phyloP scores from a whole-genome alignment of 1,284 basidiomycete species.

The Meripilus lineatus region DNA sequence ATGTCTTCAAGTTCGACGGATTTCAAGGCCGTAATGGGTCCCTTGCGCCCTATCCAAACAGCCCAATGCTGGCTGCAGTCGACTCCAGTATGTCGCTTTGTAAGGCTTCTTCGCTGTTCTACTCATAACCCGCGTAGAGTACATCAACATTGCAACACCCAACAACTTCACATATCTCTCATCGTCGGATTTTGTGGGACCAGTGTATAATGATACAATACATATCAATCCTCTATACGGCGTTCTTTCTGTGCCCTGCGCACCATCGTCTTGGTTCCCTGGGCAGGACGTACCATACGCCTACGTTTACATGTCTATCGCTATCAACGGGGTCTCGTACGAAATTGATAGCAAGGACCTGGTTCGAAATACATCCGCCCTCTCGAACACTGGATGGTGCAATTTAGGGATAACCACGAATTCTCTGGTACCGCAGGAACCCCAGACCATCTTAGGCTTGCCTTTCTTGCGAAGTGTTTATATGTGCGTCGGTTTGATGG shows the following conservation, averaged over 20 bases:
- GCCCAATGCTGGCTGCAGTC: neutral
- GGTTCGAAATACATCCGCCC: neutral
- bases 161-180: slow-evolving; percentile 2
- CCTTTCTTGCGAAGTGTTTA: slow-evolving; percentile 7
- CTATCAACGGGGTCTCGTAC: slow-evolving; percentile 7
- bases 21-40: slow-evolving; percentile 5
- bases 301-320: slow-evolving; percentile 2
- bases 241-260: neutral
- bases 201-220: slow-evolving; percentile 1
- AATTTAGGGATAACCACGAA: neutral
- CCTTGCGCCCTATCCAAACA: slow-evolving; percentile 1
- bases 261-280: neutral
- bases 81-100: slow-evolving; percentile 1
- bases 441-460: slow-evolving; percentile 1
- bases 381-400: slow-evolving; percentile 2
- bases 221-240: neutral
- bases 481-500: neutral
- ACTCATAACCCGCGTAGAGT: neutral
- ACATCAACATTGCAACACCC: slow-evolving; percentile 1
- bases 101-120: neutral
- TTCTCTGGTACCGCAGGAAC: neutral
- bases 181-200: neutral
- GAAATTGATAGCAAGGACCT: slow-evolving; percentile 5
- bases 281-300: neutral
- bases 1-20: slow-evolving; percentile 7